A percentile compares a stretch with the other conserved stretches of the same genome.
These are phyloP conservation scores for Chalciporus piperatoides DNA, from an alignment of 1,284 basidiomycete species.

Conservation along the genomic window DNA sequence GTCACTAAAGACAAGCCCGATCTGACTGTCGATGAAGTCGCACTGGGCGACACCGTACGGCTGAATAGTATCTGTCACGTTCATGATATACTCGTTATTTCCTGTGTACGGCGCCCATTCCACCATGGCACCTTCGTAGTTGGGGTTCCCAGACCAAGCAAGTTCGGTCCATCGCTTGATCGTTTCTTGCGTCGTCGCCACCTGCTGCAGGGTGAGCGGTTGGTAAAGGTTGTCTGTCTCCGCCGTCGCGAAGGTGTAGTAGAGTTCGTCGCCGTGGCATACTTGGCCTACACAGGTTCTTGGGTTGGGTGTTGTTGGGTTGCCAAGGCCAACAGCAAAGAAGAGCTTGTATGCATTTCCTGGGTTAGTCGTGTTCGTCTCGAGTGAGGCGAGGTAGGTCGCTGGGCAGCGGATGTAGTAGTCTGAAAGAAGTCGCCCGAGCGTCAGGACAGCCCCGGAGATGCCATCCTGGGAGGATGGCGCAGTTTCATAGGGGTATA, in stretches of 20 bases:
- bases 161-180: conserved; percentile 13
- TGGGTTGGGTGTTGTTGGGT: conserved; percentile 10
- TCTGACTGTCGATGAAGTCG: conserved; percentile 1
- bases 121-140: conserved; percentile 10
- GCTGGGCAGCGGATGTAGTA: conserved; percentile 8
- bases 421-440: conserved; percentile 5
- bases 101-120: conserved; percentile 11
- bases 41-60: conserved; percentile 9
- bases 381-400: conserved; percentile 12
- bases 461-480: not conserved
- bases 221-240: conserved; percentile 15
- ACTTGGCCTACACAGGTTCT: conserved; percentile 12
- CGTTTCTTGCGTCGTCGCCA: conserved; percentile 6
- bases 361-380: conserved; percentile 15
- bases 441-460: conserved; percentile 1
- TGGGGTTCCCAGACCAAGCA: conserved; percentile 11
- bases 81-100: conserved; percentile 10
- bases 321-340: conserved; percentile 8
- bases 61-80: conserved; percentile 1
- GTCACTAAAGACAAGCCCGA: conserved; percentile 6
- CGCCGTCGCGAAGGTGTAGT: conserved; percentile 12
- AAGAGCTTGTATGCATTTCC: conserved; percentile 13
- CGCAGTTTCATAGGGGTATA: conserved; percentile 11
- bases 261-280: conserved; percentile 13
- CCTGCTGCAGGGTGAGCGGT: conserved; percentile 8